These are phyloP conservation scores for Cyclotella sp. DNA, from an alignment of 108 stramenopile species.

Conservation along the genomic window DNA sequence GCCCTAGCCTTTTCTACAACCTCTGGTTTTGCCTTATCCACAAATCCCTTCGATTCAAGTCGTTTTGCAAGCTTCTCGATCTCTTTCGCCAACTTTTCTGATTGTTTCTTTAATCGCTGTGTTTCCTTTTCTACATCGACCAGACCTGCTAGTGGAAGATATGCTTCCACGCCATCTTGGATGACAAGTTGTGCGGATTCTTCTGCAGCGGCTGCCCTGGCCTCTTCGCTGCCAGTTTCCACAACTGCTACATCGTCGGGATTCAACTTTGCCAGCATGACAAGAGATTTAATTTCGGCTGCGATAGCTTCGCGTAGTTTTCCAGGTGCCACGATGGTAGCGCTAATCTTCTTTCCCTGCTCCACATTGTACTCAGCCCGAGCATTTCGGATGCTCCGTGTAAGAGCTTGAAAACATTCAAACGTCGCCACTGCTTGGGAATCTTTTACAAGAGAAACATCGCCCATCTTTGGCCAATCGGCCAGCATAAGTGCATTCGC, in stretches of 20 bases:
- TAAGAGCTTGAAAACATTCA: constrained; percentile 88
- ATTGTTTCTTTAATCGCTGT: constrained; percentile 76
- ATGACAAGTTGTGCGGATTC: constrained; percentile 85
- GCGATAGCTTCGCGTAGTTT: constrained; percentile 65
- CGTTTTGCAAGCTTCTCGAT: constrained; percentile 78
- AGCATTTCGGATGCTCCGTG: constrained; percentile 90
- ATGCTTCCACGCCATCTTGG: constrained; percentile 88
- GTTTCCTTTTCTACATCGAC: constrained; percentile 90
- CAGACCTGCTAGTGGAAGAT: constrained; percentile 83
- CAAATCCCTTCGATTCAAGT: constrained; percentile 84
- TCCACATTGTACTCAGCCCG: constrained; percentile 93
- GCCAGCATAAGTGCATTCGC: constrained; percentile 86
- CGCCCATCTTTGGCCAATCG: constrained; percentile 91
- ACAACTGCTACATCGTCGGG: constrained; percentile 67
- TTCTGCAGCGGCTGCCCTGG: constrained; percentile 50
- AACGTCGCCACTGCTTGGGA: constrained; percentile 70
- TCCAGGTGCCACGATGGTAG: constrained; percentile 73
- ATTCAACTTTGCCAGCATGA: constrained; percentile 84
- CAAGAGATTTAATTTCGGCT: constrained; percentile 78
- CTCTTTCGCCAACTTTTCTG: constrained; percentile 79
- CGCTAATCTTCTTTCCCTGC: constrained; percentile 84
- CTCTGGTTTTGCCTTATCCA: constrained; percentile 84
- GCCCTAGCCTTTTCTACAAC: constrained; percentile 87
- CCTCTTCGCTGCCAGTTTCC: constrained; percentile 75
- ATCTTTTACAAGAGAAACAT: constrained; percentile 67